Evolutionary conservation across 345 rosid genomes (phyloP).

Genomic region (Melaleuca alternifolia): DNA sequence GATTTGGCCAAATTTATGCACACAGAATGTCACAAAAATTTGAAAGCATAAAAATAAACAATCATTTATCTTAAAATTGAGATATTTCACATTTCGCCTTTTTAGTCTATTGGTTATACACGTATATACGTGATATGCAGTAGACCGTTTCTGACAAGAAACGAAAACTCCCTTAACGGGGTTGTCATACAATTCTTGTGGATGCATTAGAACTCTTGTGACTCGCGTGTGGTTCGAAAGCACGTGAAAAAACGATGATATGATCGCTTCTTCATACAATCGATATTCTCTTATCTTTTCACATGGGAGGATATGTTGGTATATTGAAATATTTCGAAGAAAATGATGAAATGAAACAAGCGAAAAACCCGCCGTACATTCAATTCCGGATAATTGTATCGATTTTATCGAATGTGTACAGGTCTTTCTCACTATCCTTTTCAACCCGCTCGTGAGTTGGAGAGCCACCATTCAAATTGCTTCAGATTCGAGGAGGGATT

Average conservation of each 20-base stretch:
- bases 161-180: background rate
- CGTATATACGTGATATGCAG: background rate
- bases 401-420: background rate
- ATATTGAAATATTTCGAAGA: background rate
- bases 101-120: background rate
- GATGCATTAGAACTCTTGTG: background rate
- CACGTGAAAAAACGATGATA: background rate
- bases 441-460: rapidly evolving
- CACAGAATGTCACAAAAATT: background rate
- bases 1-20: background rate
- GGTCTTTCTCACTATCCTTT: rapidly evolving
- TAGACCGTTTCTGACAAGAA: too few species aligned
- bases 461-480: rapidly evolving
- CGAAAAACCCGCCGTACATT: too few species aligned
- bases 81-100: background rate
- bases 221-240: background rate
- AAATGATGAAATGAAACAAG: background rate
- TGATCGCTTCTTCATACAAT: background rate
- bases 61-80: background rate
- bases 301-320: background rate
- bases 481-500: rapidly evolving
- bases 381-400: background rate
- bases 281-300: background rate
- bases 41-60: background rate
- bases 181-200: background rate